phyloP scores from a whole-genome alignment of 768 basidiomycete genomes.

The Mycena epipterygia region DNA sequence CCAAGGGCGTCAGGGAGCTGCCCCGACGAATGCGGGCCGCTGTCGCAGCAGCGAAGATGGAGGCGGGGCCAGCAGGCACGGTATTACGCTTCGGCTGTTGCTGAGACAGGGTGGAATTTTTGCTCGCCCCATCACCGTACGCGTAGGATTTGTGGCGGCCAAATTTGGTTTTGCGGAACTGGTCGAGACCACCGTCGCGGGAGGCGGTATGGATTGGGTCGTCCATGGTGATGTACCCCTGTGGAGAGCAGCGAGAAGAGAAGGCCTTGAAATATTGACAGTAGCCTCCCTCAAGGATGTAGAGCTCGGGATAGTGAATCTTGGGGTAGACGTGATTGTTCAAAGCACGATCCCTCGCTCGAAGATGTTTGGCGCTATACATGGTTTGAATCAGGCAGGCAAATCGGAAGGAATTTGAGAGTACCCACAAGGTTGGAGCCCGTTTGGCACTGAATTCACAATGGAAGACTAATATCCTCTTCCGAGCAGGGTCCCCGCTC shows the following conservation, averaged over 20 bases:
- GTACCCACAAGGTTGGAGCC: slow-evolving; percentile 92
- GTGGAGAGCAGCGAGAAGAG: slow-evolving; percentile 80
- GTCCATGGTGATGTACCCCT: slow-evolving; percentile 93
- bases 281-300: slow-evolving; percentile 97
- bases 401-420: neutral
- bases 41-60: slow-evolving; percentile 78
- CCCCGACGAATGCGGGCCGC: slow-evolving; percentile 76
- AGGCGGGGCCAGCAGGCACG: slow-evolving; percentile 66
- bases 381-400: neutral
- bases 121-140: slow-evolving; percentile 81
- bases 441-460: slow-evolving; percentile 98
- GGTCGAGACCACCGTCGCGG: slow-evolving; percentile 88
- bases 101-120: slow-evolving; percentile 53
- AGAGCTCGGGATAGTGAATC: slow-evolving; percentile 96
- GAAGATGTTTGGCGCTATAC: slow-evolving; percentile 93
- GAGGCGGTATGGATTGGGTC: slow-evolving; percentile 87
- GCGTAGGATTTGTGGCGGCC: slow-evolving; percentile 93
- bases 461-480: slow-evolving; percentile 94
- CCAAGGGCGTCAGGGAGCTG: slow-evolving; percentile 68
- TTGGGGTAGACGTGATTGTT: slow-evolving; percentile 93
- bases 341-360: slow-evolving; percentile 89
- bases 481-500: slow-evolving; percentile 80
- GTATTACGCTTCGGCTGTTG: slow-evolving; percentile 75
- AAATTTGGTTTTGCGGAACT: slow-evolving; percentile 91
- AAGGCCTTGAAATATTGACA: slow-evolving; percentile 85